These are phyloP conservation scores for Aspergillus nidulans DNA, from an alignment of 495 filamentous ascomycete genomes.

Conservation along the genomic window DNA sequence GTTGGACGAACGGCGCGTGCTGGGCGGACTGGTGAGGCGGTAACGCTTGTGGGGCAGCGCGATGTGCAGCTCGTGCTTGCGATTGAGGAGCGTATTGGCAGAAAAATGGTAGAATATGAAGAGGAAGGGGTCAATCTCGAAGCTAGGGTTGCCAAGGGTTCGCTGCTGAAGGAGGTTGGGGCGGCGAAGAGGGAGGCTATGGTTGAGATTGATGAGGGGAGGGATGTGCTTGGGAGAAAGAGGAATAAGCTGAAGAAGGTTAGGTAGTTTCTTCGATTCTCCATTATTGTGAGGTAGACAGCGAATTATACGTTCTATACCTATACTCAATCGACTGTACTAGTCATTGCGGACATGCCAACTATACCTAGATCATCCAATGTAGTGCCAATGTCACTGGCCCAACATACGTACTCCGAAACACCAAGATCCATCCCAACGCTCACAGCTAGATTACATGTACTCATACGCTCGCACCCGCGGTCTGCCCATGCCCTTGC, in stretches of 20 bases:
- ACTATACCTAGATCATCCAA: not conserved
- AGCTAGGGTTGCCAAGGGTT: constrained; percentile 72
- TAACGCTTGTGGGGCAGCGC: constrained; percentile 88
- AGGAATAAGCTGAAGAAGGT: constrained; percentile 46
- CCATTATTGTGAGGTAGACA: not conserved
- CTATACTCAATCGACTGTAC: not conserved
- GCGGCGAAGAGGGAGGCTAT: constrained; percentile 87
- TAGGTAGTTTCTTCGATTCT: constrained; percentile 19
- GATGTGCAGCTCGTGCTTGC: constrained; percentile 83
- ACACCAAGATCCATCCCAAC: not conserved
- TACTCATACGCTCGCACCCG: not conserved
- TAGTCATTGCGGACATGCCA: not conserved
- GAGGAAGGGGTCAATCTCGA: constrained; percentile 92
- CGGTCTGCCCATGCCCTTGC: not conserved
- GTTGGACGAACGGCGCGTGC: constrained; percentile 94
- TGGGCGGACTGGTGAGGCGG: constrained; percentile 71
- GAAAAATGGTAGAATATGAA: constrained; percentile 72
- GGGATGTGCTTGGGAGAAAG: constrained; percentile 63
- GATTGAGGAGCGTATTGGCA: constrained; percentile 79
- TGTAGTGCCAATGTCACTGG: not conserved
- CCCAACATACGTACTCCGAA: not conserved
- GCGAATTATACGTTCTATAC: too few species aligned
- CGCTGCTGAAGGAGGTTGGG: constrained; percentile 76
- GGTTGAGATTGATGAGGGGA: constrained; percentile 85
- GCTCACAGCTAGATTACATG: not conserved